phyloP scores from a whole-genome alignment of 768 basidiomycete species.

The Rubroboletus pulcherrimus region DNA sequence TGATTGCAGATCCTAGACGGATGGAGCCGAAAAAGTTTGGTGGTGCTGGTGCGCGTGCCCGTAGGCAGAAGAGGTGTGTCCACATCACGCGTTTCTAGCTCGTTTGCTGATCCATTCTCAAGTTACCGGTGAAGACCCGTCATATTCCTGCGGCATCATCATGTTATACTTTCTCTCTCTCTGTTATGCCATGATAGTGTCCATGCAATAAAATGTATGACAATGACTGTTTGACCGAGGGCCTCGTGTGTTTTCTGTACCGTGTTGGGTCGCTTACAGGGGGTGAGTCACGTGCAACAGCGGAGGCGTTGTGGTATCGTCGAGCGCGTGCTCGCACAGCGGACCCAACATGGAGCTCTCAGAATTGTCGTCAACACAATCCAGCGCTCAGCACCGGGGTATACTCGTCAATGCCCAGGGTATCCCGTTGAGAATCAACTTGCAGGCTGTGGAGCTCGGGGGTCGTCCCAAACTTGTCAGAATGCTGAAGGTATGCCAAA shows the following conservation, averaged over 20 bases:
- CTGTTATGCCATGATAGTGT: slow-evolving; percentile 34
- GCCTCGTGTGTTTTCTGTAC: neutral
- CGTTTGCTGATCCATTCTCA: slow-evolving; percentile 17
- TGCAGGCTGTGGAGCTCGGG: slow-evolving; percentile 52
- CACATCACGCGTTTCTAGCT: neutral
- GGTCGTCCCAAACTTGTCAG: slow-evolving; percentile 52
- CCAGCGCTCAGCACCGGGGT: slow-evolving; percentile 11
- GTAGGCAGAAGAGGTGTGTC: slow-evolving; percentile 89
- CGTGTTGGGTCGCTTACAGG: neutral
- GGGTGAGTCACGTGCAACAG: slow-evolving; percentile 8
- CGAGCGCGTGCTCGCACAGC: neutral
- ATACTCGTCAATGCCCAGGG: slow-evolving; percentile 42
- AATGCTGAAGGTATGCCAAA: slow-evolving; percentile 39
- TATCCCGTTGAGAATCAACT: slow-evolving; percentile 46
- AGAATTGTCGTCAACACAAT: slow-evolving; percentile 14
- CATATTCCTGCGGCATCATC: slow-evolving; percentile 39
- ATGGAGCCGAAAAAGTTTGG: slow-evolving; percentile 99
- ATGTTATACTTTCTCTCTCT: slow-evolving; percentile 41
- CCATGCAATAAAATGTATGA: slow-evolving; percentile 33
- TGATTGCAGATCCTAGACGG: slow-evolving; percentile 94
- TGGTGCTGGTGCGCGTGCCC: slow-evolving; percentile 96
- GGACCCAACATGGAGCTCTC: slow-evolving; percentile 20
- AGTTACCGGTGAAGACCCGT: slow-evolving; percentile 62
- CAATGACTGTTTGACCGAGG: neutral
- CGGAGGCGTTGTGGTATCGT: neutral